Percentiles rank a stretch among this genome's conserved stretches.
These are phyloP conservation scores for Linanthus parryae DNA, from an alignment of 148 eudicot species.

Conservation along the genomic window DNA sequence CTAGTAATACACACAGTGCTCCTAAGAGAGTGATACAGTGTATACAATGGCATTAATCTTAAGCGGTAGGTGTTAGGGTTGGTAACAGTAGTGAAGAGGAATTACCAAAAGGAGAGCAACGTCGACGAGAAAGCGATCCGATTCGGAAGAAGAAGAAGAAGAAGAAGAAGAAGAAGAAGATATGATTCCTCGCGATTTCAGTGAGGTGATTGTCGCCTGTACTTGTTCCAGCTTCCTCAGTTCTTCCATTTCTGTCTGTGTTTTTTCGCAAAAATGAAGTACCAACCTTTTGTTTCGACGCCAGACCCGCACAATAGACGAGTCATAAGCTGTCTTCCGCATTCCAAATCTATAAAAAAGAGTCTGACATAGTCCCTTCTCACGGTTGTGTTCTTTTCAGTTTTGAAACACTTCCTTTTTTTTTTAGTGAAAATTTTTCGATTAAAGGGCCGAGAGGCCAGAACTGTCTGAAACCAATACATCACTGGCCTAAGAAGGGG, in stretches of 20 bases:
- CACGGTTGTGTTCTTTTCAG: too few relatives aligned
- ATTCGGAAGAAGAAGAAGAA: slow-evolving; percentile 19
- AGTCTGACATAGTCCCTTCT: too few relatives aligned
- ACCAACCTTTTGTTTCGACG: too few relatives aligned
- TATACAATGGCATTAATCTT: too few relatives aligned
- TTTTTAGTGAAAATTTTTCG: too few relatives aligned
- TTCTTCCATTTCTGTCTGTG: slow-evolving; percentile 40
- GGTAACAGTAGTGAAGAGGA: not conserved
- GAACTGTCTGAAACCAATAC: too few relatives aligned
- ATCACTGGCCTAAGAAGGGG: too few relatives aligned
- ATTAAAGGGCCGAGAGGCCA: too few relatives aligned
- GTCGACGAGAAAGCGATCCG: slow-evolving; percentile 55
- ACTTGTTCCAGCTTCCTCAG: slow-evolving; percentile 54
- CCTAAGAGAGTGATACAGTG: not conserved
- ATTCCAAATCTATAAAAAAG: too few relatives aligned
- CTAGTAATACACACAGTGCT: not conserved
- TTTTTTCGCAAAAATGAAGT: not conserved
- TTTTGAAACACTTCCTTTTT: too few relatives aligned
- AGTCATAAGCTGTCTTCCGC: too few relatives aligned
- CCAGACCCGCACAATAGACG: too few relatives aligned
- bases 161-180: slow-evolving; percentile 9
- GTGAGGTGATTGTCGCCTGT: slow-evolving; percentile 31
- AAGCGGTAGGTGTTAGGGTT: not conserved
- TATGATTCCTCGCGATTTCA: slow-evolving; percentile 26
- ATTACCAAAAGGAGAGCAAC: slow-evolving; percentile 59